Percentiles rank a stretch among this genome's conserved stretches.
Conservation (phyloP, 768 basidiomycete genomes). For the Termitomyces sp. region DNA sequence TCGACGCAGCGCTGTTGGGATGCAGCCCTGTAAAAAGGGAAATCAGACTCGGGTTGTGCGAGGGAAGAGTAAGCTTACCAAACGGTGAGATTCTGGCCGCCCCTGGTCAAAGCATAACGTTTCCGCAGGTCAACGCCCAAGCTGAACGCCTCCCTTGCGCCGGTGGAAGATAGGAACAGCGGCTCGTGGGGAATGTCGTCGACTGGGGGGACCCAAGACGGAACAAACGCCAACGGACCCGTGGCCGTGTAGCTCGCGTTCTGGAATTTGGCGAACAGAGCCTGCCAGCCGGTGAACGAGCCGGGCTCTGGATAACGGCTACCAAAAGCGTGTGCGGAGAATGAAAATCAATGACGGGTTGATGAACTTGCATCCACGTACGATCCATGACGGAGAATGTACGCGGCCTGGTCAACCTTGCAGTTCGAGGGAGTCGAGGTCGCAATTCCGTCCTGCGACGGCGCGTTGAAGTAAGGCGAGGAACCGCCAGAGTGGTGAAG, state of each 20-base stretch:
- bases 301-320: slow-evolving; percentile 38
- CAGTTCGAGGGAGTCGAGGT: slow-evolving; percentile 29
- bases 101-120: slow-evolving; percentile 32
- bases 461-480: slow-evolving; percentile 38
- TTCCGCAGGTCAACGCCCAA: slow-evolving; percentile 34
- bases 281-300: slow-evolving; percentile 33
- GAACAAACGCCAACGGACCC: slow-evolving; percentile 34
- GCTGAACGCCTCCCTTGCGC: slow-evolving; percentile 33
- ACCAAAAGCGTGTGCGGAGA: not conserved
- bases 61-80: slow-evolving; percentile 22
- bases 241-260: slow-evolving; percentile 31
- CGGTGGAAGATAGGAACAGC: slow-evolving; percentile 32
- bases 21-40: slow-evolving; percentile 32
- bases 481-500: slow-evolving; percentile 37
- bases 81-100: slow-evolving; percentile 34
- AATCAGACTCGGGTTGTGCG: no score
- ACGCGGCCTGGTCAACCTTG: slow-evolving; percentile 37
- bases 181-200: slow-evolving; percentile 34
- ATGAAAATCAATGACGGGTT: no score
- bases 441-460: slow-evolving; percentile 28
- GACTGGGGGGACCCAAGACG: slow-evolving; percentile 34
- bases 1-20: slow-evolving; percentile 36
- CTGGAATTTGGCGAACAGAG: slow-evolving; percentile 32
- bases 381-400: slow-evolving; percentile 39
- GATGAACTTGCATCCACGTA: no score